Conservation (phyloP, 345 rosid species). For the Hypericum androsaemum region DNA sequence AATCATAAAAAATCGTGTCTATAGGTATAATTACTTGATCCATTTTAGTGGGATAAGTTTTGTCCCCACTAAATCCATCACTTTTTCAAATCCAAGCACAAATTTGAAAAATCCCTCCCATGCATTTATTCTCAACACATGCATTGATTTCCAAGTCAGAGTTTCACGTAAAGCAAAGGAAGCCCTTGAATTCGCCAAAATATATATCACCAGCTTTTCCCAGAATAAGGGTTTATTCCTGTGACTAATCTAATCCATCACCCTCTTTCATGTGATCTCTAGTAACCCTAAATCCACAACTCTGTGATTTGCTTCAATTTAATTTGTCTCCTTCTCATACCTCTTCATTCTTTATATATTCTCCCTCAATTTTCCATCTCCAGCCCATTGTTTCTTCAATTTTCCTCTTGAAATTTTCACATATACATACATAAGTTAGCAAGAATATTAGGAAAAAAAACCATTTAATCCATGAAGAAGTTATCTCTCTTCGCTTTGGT, state of each 20-base stretch:
- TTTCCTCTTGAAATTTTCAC: not conserved
- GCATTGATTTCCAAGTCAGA: constrained; percentile 8
- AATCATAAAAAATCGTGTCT: too few relatives aligned
- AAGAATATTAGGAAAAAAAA: not conserved
- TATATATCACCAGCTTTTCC: not conserved
- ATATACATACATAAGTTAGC: not conserved
- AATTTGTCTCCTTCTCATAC: not conserved
- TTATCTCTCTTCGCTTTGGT: constrained; percentile 15
- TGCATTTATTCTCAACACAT: constrained; percentile 15
- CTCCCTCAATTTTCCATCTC: too few relatives aligned
- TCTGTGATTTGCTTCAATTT: constrained; percentile 85
- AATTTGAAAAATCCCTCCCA: constrained; percentile 1
- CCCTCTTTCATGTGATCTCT: constrained; percentile 59
- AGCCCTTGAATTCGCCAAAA: constrained; percentile 22
- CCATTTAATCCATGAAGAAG: constrained; percentile 27
- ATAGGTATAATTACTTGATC: too few relatives aligned
- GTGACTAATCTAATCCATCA: constrained; percentile 18
- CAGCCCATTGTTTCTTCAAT: too few relatives aligned
- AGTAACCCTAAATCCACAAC: constrained; percentile 13
- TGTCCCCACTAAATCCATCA: constrained; percentile 1
- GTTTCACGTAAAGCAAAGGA: constrained; percentile 34
- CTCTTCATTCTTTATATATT: constrained; percentile 7
- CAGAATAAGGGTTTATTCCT: constrained; percentile 16
- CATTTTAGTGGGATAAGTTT: constrained; percentile 2
- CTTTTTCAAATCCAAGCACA: not conserved